Evolutionary conservation across 345 rosid species (phyloP).

Genomic region (Arabidopsis suecica): DNA sequence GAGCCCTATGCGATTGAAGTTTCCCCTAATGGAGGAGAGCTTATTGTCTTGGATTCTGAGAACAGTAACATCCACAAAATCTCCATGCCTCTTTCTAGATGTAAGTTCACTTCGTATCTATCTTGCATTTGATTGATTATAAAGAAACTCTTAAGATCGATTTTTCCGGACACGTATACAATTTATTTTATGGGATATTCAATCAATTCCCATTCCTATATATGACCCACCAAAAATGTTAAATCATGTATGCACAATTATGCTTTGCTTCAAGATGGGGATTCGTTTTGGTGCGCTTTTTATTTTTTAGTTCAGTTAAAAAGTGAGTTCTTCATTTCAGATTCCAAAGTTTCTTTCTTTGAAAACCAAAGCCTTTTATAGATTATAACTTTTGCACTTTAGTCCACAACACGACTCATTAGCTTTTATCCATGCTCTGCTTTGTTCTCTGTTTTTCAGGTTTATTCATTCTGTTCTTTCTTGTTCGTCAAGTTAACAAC

Average conservation of each 20-base stretch:
- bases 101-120: slow-evolving; percentile 55
- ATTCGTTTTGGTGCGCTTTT: slow-evolving; percentile 31
- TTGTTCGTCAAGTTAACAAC: slow-evolving; percentile 37
- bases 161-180: neutral
- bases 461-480: slow-evolving; percentile 30
- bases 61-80: slow-evolving; percentile 90
- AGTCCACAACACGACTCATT: slow-evolving; percentile 38
- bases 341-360: slow-evolving; percentile 21
- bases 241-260: slow-evolving; percentile 14
- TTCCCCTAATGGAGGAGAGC: slow-evolving; percentile 72
- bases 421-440: slow-evolving; percentile 30
- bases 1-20: slow-evolving; percentile 80
- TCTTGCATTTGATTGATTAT: neutral
- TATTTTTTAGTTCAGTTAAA: slow-evolving; percentile 19
- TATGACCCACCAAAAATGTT: slow-evolving; percentile 41
- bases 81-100: slow-evolving; percentile 76
- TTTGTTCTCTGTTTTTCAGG: slow-evolving; percentile 27
- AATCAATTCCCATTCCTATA: neutral
- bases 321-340: slow-evolving; percentile 55
- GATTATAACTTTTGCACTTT: slow-evolving; percentile 37
- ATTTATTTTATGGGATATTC: neutral
- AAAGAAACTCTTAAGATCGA: neutral
- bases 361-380: slow-evolving; percentile 7
- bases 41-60: slow-evolving; percentile 82
- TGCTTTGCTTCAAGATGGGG: slow-evolving; percentile 53